These are phyloP conservation scores for Triticum aestivum DNA, from an alignment of 176 grass and related monocot genomes.

Conservation along the genomic window DNA sequence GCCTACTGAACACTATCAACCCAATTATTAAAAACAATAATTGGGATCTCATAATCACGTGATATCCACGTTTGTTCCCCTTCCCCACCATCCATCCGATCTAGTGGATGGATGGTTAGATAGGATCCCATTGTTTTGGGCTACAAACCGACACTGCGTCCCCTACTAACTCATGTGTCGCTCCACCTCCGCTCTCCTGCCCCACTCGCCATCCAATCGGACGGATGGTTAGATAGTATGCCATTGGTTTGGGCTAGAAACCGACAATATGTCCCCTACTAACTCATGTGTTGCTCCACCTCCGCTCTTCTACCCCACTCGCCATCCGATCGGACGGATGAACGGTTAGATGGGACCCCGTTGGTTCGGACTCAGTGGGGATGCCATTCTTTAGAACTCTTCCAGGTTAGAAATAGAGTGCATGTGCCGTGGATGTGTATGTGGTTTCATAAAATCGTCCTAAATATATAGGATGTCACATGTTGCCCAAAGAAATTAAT, in stretches of 20 bases:
- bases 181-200: no score
- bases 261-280: no score
- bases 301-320: neutral
- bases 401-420: neutral
- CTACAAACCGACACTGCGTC: no score
- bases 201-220: no score
- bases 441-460: neutral
- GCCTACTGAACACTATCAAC: no score
- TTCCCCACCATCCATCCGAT: no score
- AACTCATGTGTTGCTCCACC: no score
- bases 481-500: neutral
- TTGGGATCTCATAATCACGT: neutral
- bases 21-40: neutral
- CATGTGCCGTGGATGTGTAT: neutral
- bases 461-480: neutral
- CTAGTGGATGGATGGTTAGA: no score
- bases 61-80: neutral
- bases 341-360: neutral
- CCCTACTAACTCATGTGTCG: no score
- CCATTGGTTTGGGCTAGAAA: no score
- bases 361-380: neutral
- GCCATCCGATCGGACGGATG: neutral
- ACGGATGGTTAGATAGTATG: no score
- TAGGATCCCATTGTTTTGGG: no score
- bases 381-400: neutral